Percentiles rank a stretch among this genome's conserved stretches.
phyloP scores from a whole-genome alignment of 1,284 basidiomycete genomes.

The Phylloporus sp. region DNA sequence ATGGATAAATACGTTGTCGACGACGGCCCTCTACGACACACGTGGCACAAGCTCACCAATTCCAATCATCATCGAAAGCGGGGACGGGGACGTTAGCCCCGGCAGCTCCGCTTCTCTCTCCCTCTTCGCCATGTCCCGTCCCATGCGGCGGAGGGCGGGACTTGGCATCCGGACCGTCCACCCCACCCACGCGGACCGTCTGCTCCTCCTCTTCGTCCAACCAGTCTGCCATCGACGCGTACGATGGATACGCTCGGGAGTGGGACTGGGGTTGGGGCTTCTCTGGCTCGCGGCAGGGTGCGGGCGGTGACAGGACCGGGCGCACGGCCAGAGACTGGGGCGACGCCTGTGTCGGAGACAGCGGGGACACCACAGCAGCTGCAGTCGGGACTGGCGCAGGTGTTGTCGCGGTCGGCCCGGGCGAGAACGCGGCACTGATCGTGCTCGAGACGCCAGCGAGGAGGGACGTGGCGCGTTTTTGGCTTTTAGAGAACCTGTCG shows the following conservation, averaged over 20 bases:
- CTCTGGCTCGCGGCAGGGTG: neutral
- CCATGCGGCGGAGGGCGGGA: too few species aligned
- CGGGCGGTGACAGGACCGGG: neutral
- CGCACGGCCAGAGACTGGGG: conserved; percentile 13
- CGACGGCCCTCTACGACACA: too few species aligned
- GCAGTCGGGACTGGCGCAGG: conserved; percentile 28
- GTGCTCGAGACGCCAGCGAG: conserved; percentile 67
- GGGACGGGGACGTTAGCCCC: neutral
- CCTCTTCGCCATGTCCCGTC: neutral
- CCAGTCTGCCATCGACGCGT: conserved; percentile 36
- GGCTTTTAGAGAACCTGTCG: conserved; percentile 58
- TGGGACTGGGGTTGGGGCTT: conserved; percentile 34
- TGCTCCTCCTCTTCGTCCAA: conserved; percentile 42
- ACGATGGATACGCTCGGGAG: neutral
- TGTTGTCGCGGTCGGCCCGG: conserved; percentile 32
- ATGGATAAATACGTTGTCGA: too few species aligned
- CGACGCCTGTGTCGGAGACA: neutral
- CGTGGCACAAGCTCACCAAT: conserved; percentile 49
- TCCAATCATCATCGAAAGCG: conserved; percentile 60
- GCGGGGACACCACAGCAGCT: neutral
- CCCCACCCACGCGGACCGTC: conserved; percentile 25
- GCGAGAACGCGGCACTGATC: conserved; percentile 53
- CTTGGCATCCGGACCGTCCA: conserved; percentile 37
- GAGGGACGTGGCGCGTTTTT: conserved; percentile 68
- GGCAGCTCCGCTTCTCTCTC: too few species aligned